Conservation (phyloP, 768 basidiomycete species). For the Tylopilus subfusipes region DNA sequence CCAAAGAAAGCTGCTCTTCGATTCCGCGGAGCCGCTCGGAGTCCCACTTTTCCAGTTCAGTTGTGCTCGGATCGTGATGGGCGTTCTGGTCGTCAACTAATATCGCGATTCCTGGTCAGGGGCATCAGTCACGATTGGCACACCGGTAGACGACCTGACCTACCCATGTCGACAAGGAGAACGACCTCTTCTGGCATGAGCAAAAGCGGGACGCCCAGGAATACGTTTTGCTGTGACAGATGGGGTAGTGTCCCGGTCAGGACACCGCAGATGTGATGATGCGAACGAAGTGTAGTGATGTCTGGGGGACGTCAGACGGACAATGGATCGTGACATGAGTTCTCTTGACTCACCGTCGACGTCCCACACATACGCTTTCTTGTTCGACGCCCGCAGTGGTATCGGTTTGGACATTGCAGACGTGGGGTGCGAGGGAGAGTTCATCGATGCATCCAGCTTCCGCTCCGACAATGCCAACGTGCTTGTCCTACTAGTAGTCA, state of each 20-base stretch:
- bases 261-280: constrained; percentile 81
- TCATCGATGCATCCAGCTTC: too few species aligned
- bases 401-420: constrained; percentile 43
- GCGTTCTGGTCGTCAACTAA: constrained; percentile 70
- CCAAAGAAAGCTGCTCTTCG: constrained; percentile 45
- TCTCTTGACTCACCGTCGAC: constrained; percentile 56
- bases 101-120: constrained; percentile 60
- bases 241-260: constrained; percentile 91
- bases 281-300: constrained; percentile 71
- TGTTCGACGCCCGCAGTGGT: constrained; percentile 69
- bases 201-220: constrained; percentile 87
- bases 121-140: neutral
- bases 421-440: too few species aligned
- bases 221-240: constrained; percentile 93
- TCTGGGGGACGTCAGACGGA: constrained; percentile 44
- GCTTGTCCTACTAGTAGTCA: neutral
- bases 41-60: constrained; percentile 54
- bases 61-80: constrained; percentile 45
- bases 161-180: constrained; percentile 80
- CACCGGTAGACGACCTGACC: too few species aligned
- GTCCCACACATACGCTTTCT: constrained; percentile 86
- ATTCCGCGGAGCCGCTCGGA: constrained; percentile 43
- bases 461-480: constrained; percentile 10
- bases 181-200: constrained; percentile 92
- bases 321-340: neutral